Percentiles rank a stretch among this genome's conserved stretches.
These are phyloP conservation scores for Hymenoscyphus infarciens DNA, from an alignment of 2,329 filamentous ascomycete species.

Conservation along the genomic window DNA sequence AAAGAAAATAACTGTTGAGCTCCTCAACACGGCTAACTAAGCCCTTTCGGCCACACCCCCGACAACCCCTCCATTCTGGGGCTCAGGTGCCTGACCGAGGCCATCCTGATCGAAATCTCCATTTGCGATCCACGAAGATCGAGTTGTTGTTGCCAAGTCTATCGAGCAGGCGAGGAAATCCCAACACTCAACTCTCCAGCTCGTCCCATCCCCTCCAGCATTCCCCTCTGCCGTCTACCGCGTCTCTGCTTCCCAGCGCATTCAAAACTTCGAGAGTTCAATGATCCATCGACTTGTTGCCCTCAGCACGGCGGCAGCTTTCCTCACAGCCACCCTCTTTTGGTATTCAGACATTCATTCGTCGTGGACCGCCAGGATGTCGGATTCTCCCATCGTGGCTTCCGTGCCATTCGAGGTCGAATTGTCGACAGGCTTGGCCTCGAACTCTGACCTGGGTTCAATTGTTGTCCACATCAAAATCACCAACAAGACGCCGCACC, in stretches of 20 bases:
- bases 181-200: background rate
- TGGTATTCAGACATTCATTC: background rate
- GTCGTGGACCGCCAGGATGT: background rate
- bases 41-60: background rate
- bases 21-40: background rate
- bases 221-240: background rate
- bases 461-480: conserved; percentile 23
- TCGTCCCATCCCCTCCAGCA: background rate
- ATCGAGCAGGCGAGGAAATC: background rate
- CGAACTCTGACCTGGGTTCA: conserved; percentile 9
- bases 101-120: background rate
- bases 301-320: background rate
- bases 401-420: conserved; percentile 13
- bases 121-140: conserved; percentile 3
- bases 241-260: background rate
- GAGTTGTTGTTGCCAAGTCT: background rate
- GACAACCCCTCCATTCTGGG: background rate
- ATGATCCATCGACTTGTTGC: conserved; percentile 4
- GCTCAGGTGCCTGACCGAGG: background rate
- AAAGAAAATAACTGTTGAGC: background rate
- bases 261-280: background rate
- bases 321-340: conserved; percentile 8
- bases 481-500: conserved; percentile 29
- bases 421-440: conserved; percentile 4
- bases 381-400: background rate